These are phyloP conservation scores for Tylopilus vinaceipallidus DNA, from an alignment of 768 basidiomycete genomes.

Conservation along the genomic window DNA sequence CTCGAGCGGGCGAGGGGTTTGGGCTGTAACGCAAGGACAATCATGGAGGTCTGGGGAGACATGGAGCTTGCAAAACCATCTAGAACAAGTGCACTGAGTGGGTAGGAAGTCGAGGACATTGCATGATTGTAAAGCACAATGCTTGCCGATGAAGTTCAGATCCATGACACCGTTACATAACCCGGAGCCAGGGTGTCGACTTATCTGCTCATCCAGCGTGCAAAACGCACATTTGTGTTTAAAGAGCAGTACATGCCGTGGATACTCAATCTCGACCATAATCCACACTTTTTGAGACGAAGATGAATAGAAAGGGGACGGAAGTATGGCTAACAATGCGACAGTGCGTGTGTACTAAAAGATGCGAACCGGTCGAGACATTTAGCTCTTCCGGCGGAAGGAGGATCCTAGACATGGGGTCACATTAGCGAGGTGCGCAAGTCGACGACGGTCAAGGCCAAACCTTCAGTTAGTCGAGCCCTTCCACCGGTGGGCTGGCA, in stretches of 20 bases:
- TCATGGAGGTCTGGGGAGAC: constrained; percentile 56
- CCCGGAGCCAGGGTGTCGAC: background rate
- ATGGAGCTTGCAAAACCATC: constrained; percentile 64
- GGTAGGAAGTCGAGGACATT: constrained; percentile 72
- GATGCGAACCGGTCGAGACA: background rate
- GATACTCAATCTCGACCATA: constrained; percentile 9
- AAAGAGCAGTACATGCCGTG: constrained; percentile 14
- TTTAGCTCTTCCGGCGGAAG: constrained; percentile 93
- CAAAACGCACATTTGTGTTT: background rate
- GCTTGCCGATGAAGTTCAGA: constrained; percentile 56
- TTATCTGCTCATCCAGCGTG: too few species aligned
- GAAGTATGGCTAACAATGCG: constrained; percentile 2
- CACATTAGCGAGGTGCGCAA: constrained; percentile 8
- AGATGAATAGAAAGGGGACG: background rate
- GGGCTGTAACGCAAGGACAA: constrained; percentile 40
- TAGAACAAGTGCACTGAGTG: constrained; percentile 61
- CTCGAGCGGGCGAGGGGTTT: too few species aligned
- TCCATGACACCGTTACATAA: constrained; percentile 32
- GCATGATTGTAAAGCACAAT: constrained; percentile 63
- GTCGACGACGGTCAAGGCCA: constrained; percentile 29
- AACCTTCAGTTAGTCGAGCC: constrained; percentile 97
- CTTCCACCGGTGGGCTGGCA: constrained; percentile 99
- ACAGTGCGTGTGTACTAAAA: background rate
- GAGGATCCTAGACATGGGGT: constrained; percentile 71
- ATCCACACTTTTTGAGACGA: constrained; percentile 14